Evolutionary conservation across 441 rosid species (phyloP), one percentile per base, ranked within the genome.

Genomic region (Aquilaria agallochum): DNA sequence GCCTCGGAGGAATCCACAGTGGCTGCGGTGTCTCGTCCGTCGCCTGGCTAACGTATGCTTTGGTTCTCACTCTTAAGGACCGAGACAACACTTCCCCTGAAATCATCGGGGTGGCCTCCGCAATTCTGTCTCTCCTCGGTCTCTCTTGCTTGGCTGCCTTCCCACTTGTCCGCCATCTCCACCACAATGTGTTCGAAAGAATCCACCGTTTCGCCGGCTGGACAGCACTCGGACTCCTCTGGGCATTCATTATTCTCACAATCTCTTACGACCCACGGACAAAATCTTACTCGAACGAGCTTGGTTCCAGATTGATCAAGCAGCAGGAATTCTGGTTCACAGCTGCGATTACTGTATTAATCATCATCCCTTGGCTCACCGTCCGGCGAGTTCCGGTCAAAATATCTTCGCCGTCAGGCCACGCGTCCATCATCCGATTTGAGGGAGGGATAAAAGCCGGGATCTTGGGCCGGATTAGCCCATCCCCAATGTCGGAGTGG

Each of bases 401-500:
- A 40, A 31, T 75, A 36, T 76, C 76, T 0, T 63, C 88, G 14
- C 78, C 87, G 10, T 89, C 96, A 0, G 82, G 81, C 0, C 96
- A 89, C 27, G 88, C 93, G 11, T 76, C 93, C 10, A 42, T 89
- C 11, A 83, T 89, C 14, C 84, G 80, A 40, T 86, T 84, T 63
- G 55, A 67, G 2, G 93, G 91, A 5, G 93, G 93, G 11, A 80
- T 86, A 11, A 77, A 81, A 65, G 62, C 93, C 2, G 96, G 96
- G 9, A 68, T 89, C 8, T 55, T 89, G 34, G 93, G 96, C 7
- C 73, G 96, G 69, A 89, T 86, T 32, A 86, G 93, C 63, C 91
- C 91, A 0, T 89, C 90, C 5, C 96, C 90, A 1, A 63, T 86
- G 4, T 86, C 91, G 1, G 93, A 89, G 62, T 89, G 96, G 96